phyloP scores from a whole-genome alignment of 2,329 filamentous ascomycete genomes.

The Nothomitra cinnamomea region DNA sequence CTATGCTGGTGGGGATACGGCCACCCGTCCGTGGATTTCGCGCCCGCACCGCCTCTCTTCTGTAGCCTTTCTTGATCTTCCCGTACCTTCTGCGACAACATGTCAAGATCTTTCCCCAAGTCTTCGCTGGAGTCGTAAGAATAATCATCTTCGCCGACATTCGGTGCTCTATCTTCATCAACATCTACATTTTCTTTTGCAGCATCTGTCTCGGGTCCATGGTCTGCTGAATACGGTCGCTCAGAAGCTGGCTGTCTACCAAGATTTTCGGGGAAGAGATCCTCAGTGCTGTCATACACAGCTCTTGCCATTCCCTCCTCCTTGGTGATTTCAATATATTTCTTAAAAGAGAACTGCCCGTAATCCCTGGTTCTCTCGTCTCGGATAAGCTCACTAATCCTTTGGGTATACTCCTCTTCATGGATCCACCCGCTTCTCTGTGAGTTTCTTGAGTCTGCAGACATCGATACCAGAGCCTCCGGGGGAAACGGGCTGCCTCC shows the following conservation, averaged over 20 bases:
- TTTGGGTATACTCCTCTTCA: conserved; percentile 61
- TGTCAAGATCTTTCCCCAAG: conserved; percentile 17
- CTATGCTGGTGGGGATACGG: neutral
- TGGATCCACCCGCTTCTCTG: conserved; percentile 79
- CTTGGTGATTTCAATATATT: conserved; percentile 39
- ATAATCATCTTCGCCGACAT: conserved; percentile 25
- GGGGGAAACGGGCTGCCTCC: conserved; percentile 61
- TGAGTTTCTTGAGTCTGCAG: conserved; percentile 57
- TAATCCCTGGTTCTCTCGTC: conserved; percentile 41
- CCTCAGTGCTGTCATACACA: conserved; percentile 66
- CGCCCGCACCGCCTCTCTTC: neutral
- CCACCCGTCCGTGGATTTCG: neutral
- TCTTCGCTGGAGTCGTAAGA: conserved; percentile 28
- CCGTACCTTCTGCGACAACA: conserved; percentile 15
- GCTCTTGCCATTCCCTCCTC: conserved; percentile 52
- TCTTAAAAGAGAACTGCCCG: conserved; percentile 40
- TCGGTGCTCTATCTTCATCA: conserved; percentile 42
- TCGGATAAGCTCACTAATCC: conserved; percentile 43
- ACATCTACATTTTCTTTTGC: conserved; percentile 31
- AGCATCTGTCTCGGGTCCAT: neutral
- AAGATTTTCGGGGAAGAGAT: conserved; percentile 60
- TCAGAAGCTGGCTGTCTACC: neutral
- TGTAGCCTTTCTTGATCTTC: conserved; percentile 6
- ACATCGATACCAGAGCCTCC: conserved; percentile 77
- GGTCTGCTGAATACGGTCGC: neutral